Percentiles rank a stretch among this genome's conserved stretches.
These are phyloP conservation scores for Pisolithus orientalis DNA, from an alignment of 768 basidiomycete species.

Conservation along the genomic window DNA sequence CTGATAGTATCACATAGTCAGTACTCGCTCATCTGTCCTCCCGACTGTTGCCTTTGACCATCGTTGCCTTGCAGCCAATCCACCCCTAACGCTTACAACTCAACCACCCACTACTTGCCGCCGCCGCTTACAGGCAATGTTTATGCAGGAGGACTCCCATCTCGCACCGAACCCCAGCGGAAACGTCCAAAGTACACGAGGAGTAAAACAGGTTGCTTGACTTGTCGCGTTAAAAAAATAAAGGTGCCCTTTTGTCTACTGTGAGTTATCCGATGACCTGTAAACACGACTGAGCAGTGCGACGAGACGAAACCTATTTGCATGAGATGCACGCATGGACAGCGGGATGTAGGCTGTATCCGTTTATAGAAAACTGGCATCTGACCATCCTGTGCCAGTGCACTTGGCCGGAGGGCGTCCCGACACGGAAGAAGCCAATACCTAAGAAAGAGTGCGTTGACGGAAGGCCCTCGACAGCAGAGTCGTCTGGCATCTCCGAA, in stretches of 20 bases:
- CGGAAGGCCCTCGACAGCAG: conserved; percentile 67
- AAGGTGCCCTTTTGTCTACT: conserved; percentile 52
- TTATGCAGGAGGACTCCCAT: conserved; percentile 40
- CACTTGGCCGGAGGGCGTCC: conserved; percentile 80
- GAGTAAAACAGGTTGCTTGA: conserved; percentile 91
- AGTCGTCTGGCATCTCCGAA: conserved; percentile 67
- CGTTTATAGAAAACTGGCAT: conserved; percentile 4
- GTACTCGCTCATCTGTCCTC: conserved; percentile 22
- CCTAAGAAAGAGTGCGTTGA: conserved; percentile 54
- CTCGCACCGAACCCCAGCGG: conserved; percentile 48
- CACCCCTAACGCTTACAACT: conserved; percentile 34
- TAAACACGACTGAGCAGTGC: conserved; percentile 45
- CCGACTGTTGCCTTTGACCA: conserved; percentile 10
- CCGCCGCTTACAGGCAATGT: conserved; percentile 29
- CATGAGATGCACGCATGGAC: conserved; percentile 79
- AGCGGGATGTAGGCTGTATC: conserved; percentile 58
- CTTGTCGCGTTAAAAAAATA: conserved; percentile 91
- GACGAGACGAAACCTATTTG: conserved; percentile 88
- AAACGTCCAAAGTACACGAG: conserved; percentile 91
- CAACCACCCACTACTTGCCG: conserved; percentile 35
- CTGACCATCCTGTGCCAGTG: conserved; percentile 40
- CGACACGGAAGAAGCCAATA: conserved; percentile 59
- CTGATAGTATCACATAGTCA: conserved; percentile 51
- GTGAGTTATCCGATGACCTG: background rate
- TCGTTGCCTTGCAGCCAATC: conserved; percentile 24